These are phyloP conservation scores for Lachnellula suecica DNA, from an alignment of 2,329 filamentous ascomycete species.

Conservation along the genomic window DNA sequence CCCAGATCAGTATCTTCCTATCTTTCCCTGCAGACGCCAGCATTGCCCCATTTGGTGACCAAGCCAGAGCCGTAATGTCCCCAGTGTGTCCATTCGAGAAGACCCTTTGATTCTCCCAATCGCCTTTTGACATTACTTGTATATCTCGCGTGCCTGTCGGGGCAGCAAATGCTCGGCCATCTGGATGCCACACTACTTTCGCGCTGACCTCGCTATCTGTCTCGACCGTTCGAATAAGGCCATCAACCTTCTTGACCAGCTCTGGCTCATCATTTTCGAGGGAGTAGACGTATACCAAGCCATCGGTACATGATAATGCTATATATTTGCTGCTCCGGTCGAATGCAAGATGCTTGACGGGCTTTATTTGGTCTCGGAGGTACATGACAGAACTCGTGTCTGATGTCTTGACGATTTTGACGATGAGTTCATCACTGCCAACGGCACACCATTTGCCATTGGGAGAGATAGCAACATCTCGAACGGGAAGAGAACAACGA, in stretches of 20 bases:
- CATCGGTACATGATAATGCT: constrained; percentile 83
- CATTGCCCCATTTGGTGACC: constrained; percentile 93
- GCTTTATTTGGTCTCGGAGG: constrained; percentile 78
- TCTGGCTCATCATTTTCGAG: constrained; percentile 75
- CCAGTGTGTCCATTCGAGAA: constrained; percentile 80
- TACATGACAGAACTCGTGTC: constrained; percentile 76
- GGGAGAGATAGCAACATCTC: constrained; percentile 79
- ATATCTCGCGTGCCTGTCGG: constrained; percentile 81
- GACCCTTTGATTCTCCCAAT: constrained; percentile 82
- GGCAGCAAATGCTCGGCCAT: constrained; percentile 86
- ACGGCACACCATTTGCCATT: constrained; percentile 89
- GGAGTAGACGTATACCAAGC: constrained; percentile 87
- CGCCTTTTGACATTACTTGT: constrained; percentile 80
- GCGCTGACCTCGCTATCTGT: constrained; percentile 75
- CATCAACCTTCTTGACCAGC: constrained; percentile 80
- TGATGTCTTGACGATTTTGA: constrained; percentile 82
- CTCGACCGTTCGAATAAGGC: constrained; percentile 77
- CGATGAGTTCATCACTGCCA: constrained; percentile 91
- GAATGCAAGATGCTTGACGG: constrained; percentile 90
- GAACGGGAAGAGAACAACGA: constrained; percentile 79
- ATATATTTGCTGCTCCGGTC: constrained; percentile 76
- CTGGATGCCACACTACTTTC: constrained; percentile 85
- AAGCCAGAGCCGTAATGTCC: constrained; percentile 83
- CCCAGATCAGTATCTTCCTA: constrained; percentile 78
- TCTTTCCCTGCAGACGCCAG: constrained; percentile 71